Base-by-base conservation (phyloP, 768 basidiomycete species). In the Kwoniella heveanensis region DNA sequence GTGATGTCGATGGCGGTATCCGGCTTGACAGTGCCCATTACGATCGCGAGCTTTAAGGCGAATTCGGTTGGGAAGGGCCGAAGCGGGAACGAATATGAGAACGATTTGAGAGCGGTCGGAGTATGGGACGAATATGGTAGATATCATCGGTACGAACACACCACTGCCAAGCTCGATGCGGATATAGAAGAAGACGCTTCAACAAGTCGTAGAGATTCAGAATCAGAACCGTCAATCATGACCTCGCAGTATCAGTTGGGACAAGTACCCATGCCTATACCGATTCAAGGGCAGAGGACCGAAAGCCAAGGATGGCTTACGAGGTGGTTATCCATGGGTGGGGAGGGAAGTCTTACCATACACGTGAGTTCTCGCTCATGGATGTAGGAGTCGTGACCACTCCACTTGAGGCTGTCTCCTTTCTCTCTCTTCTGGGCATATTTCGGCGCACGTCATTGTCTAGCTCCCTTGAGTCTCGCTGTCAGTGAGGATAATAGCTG, bases 301-400 rank as follows among this genome's bases (percentile, higher is more conserved):
- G 39, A 49, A 8, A 52, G 26, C 44, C 44, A 57, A 56, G 66
- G 69, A 9, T 68, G 70, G 70, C 56, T 68, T 32, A 39, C 50
- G 36, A 30, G 67, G 39, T 74, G 69, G 71, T 62, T 74, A 51
- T 37, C 64, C 19, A 62, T 74, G 46, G 73, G 76, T 26, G 76
- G 76, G 9, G 76, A 77, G 58, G 76, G 76, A 1, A 51, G 51
- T 24, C 68, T 77, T 7, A 48, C 55, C 21, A 65, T 74, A 29
- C 60, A 56, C 21, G 76, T 77, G 57, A 67, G 75, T 70, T 1
- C 44, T 29, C 39, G 13, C 32, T 32, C 32, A 32, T 32, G 32
- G 32, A n/a, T n/a, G n/a, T n/a, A n/a, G n/a, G n/a, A n/a, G n/a
- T n/a, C n/a, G n/a, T n/a, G n/a, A n/a, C n/a, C n/a, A n/a, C n/a